Percentiles rank a stretch among this genome's conserved stretches.
Conservation (phyloP, 176 grass and related monocot species). For the Triticum dicoccoides region DNA sequence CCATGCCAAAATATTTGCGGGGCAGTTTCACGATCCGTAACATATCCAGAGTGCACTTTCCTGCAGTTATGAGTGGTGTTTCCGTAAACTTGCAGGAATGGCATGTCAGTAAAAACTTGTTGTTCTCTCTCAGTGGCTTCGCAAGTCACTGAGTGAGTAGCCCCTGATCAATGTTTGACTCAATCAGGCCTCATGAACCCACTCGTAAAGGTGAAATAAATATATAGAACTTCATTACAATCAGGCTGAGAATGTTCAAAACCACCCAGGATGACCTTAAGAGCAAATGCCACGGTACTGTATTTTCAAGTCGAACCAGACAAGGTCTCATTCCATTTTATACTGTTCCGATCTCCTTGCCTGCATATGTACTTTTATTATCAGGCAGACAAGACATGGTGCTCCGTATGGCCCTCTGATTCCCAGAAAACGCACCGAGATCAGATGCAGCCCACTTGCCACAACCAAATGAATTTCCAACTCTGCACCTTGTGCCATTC, state of each 20-base stretch:
- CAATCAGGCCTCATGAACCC: constrained; percentile 3
- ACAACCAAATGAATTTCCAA: constrained; percentile 40
- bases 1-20: background rate
- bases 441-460: constrained; percentile 32
- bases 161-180: background rate
- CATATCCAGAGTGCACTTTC: constrained; percentile 19
- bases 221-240: background rate
- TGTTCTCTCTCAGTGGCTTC: background rate
- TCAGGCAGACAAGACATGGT: constrained; percentile 43
- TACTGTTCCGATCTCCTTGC: background rate
- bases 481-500: constrained; percentile 18
- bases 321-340: background rate
- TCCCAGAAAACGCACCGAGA: constrained; percentile 28
- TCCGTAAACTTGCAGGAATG: background rate
- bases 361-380: constrained; percentile 21
- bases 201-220: constrained; percentile 15
- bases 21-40: background rate
- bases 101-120: background rate
- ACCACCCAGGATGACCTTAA: background rate
- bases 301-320: background rate
- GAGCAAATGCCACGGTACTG: background rate
- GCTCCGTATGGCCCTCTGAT: constrained; percentile 30
- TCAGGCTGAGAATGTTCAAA: background rate
- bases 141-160: background rate
- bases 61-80: background rate